These are phyloP conservation scores for Veloboletus limbatus DNA, from an alignment of 1,284 basidiomycete species.

Conservation along the genomic window DNA sequence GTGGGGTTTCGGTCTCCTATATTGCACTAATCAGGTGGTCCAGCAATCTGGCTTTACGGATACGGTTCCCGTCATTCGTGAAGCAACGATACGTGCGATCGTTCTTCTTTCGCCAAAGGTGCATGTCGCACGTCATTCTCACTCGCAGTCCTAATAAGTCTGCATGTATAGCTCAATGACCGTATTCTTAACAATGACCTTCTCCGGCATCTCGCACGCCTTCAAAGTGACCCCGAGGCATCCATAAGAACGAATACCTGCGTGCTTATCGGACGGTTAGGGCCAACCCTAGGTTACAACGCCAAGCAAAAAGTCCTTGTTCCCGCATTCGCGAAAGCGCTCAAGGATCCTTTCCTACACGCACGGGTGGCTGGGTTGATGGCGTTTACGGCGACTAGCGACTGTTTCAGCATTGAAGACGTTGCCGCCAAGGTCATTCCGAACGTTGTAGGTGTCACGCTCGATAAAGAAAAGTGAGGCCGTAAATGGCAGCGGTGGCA, in stretches of 20 bases:
- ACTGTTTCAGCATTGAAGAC: constrained; percentile 87
- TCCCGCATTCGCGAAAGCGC: constrained; percentile 87
- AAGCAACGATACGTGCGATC: constrained; percentile 91
- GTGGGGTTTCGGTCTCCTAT: neutral
- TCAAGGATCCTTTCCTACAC: constrained; percentile 93
- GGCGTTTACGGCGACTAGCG: constrained; percentile 94
- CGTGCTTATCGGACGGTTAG: constrained; percentile 91
- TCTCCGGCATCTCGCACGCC: constrained; percentile 87
- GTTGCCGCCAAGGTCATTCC: constrained; percentile 89
- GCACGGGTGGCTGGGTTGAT: constrained; percentile 92
- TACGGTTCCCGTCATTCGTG: constrained; percentile 89
- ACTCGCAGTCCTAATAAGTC: neutral
- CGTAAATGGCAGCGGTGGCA: neutral
- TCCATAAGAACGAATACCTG: constrained; percentile 98
- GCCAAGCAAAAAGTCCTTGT: constrained; percentile 96
- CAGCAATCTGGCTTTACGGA: constrained; percentile 95
- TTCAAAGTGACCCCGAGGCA: constrained; percentile 89
- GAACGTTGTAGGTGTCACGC: constrained; percentile 72
- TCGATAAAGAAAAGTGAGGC: constrained; percentile 86
- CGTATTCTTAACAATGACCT: constrained; percentile 97
- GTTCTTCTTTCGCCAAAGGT: constrained; percentile 85
- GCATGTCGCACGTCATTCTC: constrained; percentile 1
- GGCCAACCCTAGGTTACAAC: constrained; percentile 79
- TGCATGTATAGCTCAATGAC: constrained; percentile 65
- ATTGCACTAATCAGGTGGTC: constrained; percentile 1